Evolutionary conservation across 495 filamentous ascomycete species (phyloP), one percentile per base, ranked within the genome.

Genomic region (Elasticomyces elasticus): DNA sequence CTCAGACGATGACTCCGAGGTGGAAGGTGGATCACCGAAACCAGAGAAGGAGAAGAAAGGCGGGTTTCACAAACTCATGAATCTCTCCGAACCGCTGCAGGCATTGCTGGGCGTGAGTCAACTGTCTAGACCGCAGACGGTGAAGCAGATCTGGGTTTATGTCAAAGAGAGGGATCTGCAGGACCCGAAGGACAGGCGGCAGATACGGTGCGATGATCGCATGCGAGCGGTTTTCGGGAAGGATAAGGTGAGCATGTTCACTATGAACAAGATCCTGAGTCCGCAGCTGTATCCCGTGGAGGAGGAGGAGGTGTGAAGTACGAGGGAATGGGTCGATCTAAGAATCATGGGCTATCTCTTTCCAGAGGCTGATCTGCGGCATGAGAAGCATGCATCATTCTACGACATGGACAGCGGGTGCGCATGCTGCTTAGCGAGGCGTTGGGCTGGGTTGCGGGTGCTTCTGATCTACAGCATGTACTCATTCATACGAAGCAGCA

Each of bases 171-270:
- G 87, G 49, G 78, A 87, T 35, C 80, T 98, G 15, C 92, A 98
- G 67, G 90, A 95, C 63, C 90, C 89, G 2, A 82, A 63, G 51
- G 94, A 98, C 69, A 84, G 86, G 64, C 86, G 92, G 12, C 87
- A 94, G 62, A 97, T 98, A 49, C 71, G 79, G 49, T 98, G 92
- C 67, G 94, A 98, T 70, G 88, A 95, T 33, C 77, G 79, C 44
- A 81, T 98, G 82, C 80, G 86, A 30, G 81, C 83, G 1, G 85
- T 98, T 2, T 97, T 98, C 74, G 91, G 91, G 66, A 79, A 83
- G 61, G 85, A 89, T 55, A 85, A 80, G 59, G 83, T 98, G 31
- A 87, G 96, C 62, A 98, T 98, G 94, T 97, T 98, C 64, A 89
- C 87, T 38, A 95, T 96, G 89, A 96, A 92, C 71, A 87, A 86